Evolutionary conservation across 2,329 filamentous ascomycete species (phyloP), one percentile per base, ranked within the genome.

Genomic region (Clarireedia homoeocarpa): DNA sequence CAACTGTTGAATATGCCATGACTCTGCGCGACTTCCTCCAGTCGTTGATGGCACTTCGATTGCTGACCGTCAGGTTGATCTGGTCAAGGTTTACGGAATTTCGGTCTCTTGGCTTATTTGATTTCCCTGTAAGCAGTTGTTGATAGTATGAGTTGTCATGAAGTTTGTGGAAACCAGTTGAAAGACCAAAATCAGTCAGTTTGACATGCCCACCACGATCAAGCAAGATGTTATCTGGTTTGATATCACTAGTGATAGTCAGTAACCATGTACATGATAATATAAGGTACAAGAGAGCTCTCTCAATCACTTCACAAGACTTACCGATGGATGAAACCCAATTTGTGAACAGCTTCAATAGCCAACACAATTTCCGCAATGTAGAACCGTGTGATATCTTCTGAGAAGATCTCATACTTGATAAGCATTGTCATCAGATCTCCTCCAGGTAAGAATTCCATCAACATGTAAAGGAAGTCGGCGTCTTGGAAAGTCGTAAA

Each of bases 361-460:
- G 94, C 94, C 69, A 97, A 81, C 24, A 96, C 89, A 66, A 97
- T 92, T 72, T 99, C 92, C 24, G 94, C 94, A 83, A 99, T 99
- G 74, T 99, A 99, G 74, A 99, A 99, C 17, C 94, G 85, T 30
- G 94, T 99, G 64, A 99, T 97, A 65, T 99, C 94, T 72, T 97
- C 92, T 0, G 91, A 95, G 72, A 99, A 99, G 71, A 99, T 96
- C 72, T 99, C 94, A 69, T 99, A 99, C 79, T 97, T 99, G 77
- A 99, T 99, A 65, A 99, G 79, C 94, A 99, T 99, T 3, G 94
- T 99, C 94, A 99, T 99, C 71, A 99, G 74, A 75, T 99, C 94
- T 72, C 94, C 94, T 72, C 94, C 94, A 6, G 94, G 94, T 72
- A 99, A 81, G 74, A 97, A 99, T 74, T 99, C 94, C 94, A 99